Base-by-base conservation (phyloP, 306 rosid genomes). In the Inga oerstediana region DNA sequence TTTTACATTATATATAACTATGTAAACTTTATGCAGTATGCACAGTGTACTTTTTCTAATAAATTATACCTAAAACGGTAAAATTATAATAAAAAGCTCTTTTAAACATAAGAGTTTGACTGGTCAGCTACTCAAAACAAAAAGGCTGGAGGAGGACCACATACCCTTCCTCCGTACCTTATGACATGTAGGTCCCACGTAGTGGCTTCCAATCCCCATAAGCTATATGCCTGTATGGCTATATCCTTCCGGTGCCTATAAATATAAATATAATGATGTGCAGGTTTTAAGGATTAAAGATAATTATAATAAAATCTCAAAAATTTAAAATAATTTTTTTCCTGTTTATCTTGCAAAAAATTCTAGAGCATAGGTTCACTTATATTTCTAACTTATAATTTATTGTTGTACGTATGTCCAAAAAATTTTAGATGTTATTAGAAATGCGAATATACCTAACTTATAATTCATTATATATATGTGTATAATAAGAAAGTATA, bases 71-170 rank as follows among this genome's bases (percentile, higher is more conserved):
- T 32, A 14, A 65, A 65, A 14, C 44, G 43, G 43, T 15, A 65
- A 65, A 65, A 0, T 65, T 65, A 30, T 65, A 65, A 65, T 65
- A 30, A 65, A 65, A 65, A 32, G 9, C 41, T 65, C 20, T 32
- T 54, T 65, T 65, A 65, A 30, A 30, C 39, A 27, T 4, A 27
- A 12, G 68, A 24, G 15, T 30, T 65, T 87, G 88, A 87, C 88
- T 27, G 75, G 90, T 87, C 90, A 87, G 79, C n/a, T 56, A 41
- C 82, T 51, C 56, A 37, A 43, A 74, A 76, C 43, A 76, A 78
- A 46, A 12, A 32, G 81, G 79, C 43, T 8, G 39, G 46, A 78
- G 35, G 56, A 81, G 85, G 87, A 78, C 68, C 84, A 72, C 59
- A 12, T 14, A 46, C 10, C 75, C 75, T n/a, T 70, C 74, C 1